A percentile compares a stretch with the other conserved stretches of the same genome.
Conservation (phyloP, 345 rosid genomes). For the Lepidium africanum region DNA sequence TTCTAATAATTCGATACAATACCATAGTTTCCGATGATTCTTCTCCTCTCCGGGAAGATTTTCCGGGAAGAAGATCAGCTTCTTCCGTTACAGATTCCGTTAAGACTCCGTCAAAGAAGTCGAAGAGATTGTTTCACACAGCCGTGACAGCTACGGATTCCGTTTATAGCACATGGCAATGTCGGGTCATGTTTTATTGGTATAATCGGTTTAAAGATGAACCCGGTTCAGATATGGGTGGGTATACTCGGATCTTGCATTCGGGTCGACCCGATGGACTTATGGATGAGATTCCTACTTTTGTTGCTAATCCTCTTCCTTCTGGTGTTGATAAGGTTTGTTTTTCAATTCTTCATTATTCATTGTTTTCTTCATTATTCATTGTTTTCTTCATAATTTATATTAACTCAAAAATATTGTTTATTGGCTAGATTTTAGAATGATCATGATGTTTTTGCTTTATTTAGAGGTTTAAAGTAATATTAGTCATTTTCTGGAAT, state of each 20-base stretch:
- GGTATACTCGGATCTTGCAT: conserved; percentile 90
- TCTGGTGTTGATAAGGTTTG: conserved; percentile 88
- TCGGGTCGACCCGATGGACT: conserved; percentile 74
- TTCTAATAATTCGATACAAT: conserved; percentile 83
- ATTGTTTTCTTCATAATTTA: neutral
- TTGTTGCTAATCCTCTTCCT: conserved; percentile 82
- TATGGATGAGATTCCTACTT: conserved; percentile 97
- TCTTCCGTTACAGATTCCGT: conserved; percentile 41
- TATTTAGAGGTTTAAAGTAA: neutral
- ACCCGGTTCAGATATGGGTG: conserved; percentile 83
- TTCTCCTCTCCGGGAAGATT: conserved; percentile 68
- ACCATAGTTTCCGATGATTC: conserved; percentile 74
- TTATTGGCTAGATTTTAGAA: neutral
- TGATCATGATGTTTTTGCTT: neutral
- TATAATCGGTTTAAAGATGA: conserved; percentile 62
- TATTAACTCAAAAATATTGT: neutral
- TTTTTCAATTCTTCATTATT: neutral
- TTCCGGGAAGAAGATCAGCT: conserved; percentile 60
- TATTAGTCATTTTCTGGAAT: too few relatives aligned
- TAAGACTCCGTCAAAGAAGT: conserved; percentile 24
- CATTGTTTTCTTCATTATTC: too few relatives aligned
- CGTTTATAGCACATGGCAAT: conserved; percentile 94
- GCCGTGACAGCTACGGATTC: conserved; percentile 93
- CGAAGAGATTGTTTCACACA: conserved; percentile 73
- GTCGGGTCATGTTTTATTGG: conserved; percentile 97